These are phyloP conservation scores for Blastobotrys serpentis DNA, from an alignment of 1,139 yeast species.

Conservation along the genomic window DNA sequence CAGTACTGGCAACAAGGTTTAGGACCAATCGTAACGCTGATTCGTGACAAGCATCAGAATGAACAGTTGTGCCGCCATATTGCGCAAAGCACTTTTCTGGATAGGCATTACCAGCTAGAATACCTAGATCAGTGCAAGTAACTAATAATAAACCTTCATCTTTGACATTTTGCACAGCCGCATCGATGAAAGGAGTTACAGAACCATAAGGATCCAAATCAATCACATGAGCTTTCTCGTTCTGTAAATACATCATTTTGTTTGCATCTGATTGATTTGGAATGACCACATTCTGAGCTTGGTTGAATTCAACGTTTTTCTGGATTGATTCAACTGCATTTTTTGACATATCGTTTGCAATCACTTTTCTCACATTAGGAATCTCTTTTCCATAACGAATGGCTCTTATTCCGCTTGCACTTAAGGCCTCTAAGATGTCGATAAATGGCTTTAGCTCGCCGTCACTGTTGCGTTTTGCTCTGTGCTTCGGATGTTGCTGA, in stretches of 20 bases:
- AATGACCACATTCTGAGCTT: conserved; percentile 51
- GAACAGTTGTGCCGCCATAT: conserved; percentile 88
- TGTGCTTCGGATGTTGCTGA: conserved; percentile 36
- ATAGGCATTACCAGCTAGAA: conserved; percentile 90
- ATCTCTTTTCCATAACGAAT: conserved; percentile 90
- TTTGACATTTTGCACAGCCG: conserved; percentile 76
- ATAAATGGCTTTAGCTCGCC: conserved; percentile 47
- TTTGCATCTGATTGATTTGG: conserved; percentile 88
- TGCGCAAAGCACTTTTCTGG: conserved; percentile 95
- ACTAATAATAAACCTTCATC: conserved; percentile 84
- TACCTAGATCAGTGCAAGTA: conserved; percentile 96
- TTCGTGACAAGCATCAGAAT: conserved; percentile 87
- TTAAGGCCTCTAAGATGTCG: conserved; percentile 79
- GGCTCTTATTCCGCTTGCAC: conserved; percentile 94
- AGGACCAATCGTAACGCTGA: conserved; percentile 85
- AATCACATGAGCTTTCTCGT: conserved; percentile 59
- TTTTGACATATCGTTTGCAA: conserved; percentile 85
- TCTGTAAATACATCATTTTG: conserved; percentile 61
- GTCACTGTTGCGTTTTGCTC: conserved; percentile 28
- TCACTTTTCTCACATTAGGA: conserved; percentile 63
- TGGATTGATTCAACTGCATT: conserved; percentile 85
- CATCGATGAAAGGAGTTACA: conserved; percentile 90
- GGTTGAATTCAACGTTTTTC: conserved; percentile 67
- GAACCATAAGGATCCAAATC: conserved; percentile 98
- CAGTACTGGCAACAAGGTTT: conserved; percentile 71